Evolutionary conservation across 2,329 filamentous ascomycete species (phyloP).

Genomic region (Bipolaris bicolor): DNA sequence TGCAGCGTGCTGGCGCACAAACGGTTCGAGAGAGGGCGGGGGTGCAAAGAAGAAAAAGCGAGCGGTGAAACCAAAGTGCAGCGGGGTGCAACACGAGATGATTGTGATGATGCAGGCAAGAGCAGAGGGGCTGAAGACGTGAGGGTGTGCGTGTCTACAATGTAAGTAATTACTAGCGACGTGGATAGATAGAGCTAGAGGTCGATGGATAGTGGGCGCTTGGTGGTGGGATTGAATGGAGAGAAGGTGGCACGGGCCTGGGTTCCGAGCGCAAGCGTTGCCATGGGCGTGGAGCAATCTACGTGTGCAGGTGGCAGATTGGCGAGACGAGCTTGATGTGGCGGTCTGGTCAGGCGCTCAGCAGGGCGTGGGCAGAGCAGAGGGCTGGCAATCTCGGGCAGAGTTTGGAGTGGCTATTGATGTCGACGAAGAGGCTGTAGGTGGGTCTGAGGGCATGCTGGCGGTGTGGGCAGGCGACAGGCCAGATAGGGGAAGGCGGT

Average conservation of each 20-base stretch:
- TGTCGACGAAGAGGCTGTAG: slow-evolving; percentile 4
- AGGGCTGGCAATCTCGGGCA: slow-evolving; percentile 7
- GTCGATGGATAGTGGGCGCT: too few species aligned
- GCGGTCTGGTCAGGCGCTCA: neutral
- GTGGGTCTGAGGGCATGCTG: slow-evolving; percentile 1
- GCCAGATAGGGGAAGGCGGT: neutral
- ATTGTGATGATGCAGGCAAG: neutral
- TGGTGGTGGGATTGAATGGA: neutral
- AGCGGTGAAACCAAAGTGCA: slow-evolving; percentile 5
- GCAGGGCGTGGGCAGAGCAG: too few species aligned
- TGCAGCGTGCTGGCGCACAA: slow-evolving; percentile 3
- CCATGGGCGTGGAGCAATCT: slow-evolving; percentile 16
- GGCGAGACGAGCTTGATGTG: slow-evolving; percentile 10
- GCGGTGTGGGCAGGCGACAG: slow-evolving; percentile 12
- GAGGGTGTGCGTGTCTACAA: neutral
- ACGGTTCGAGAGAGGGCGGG: neutral
- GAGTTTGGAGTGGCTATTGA: slow-evolving; percentile 1
- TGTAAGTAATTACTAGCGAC: too few species aligned
- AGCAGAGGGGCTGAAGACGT: neutral
- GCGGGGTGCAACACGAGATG: slow-evolving; percentile 4
- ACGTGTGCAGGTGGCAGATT: slow-evolving; percentile 17
- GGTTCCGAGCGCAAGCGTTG: slow-evolving; percentile 9
- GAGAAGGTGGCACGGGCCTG: slow-evolving; percentile 21
- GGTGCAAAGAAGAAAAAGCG: slow-evolving; percentile 1
- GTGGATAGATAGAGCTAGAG: too few species aligned